A percentile compares a stretch with the other conserved stretches of the same genome.
These are phyloP conservation scores for Penicillium verhagenii DNA, from an alignment of 495 filamentous ascomycete genomes.

Conservation along the genomic window DNA sequence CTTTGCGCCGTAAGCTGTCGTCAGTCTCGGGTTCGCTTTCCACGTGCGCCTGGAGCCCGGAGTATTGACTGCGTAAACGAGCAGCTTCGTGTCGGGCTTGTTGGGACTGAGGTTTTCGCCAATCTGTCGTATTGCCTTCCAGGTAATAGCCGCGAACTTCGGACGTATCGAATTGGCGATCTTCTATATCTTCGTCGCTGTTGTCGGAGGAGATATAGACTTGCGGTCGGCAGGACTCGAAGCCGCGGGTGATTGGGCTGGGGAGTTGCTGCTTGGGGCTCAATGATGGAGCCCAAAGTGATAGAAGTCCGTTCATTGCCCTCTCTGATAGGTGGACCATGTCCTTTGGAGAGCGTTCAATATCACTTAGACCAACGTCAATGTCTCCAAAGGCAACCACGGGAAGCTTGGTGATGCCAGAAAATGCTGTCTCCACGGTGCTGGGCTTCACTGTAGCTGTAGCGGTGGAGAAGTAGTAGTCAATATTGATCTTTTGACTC, in stretches of 20 bases:
- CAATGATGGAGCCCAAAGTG: slow-evolving; percentile 30
- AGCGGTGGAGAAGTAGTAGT: slow-evolving; percentile 12
- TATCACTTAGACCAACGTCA: slow-evolving; percentile 32
- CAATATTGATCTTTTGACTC: slow-evolving; percentile 26
- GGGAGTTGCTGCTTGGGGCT: slow-evolving; percentile 9
- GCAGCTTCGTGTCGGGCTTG: slow-evolving; percentile 28
- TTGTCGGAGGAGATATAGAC: slow-evolving; percentile 23
- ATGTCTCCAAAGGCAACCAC: slow-evolving; percentile 30
- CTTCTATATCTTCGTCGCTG: slow-evolving; percentile 28
- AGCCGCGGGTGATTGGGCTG: background rate
- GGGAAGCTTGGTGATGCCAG: slow-evolving; percentile 28
- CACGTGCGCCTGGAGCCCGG: slow-evolving; percentile 37
- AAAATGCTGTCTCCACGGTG: slow-evolving; percentile 12
- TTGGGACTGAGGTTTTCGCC: slow-evolving; percentile 35
- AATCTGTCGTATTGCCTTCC: slow-evolving; percentile 34
- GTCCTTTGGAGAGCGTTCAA: slow-evolving; percentile 39
- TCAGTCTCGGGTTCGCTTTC: slow-evolving; percentile 39
- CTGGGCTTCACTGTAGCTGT: slow-evolving; percentile 6
- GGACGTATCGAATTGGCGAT: slow-evolving; percentile 27
- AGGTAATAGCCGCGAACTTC: slow-evolving; percentile 34
- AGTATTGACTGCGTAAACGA: slow-evolving; percentile 26
- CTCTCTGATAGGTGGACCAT: slow-evolving; percentile 38
- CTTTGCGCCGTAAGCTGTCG: background rate
- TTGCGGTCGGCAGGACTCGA: slow-evolving; percentile 5
- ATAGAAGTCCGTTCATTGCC: slow-evolving; percentile 37